Percentiles rank a stretch among this genome's conserved stretches.
Evolutionary conservation across 371 early-diverging fungal species (phyloP).

Genomic region (Mortierella sp.): DNA sequence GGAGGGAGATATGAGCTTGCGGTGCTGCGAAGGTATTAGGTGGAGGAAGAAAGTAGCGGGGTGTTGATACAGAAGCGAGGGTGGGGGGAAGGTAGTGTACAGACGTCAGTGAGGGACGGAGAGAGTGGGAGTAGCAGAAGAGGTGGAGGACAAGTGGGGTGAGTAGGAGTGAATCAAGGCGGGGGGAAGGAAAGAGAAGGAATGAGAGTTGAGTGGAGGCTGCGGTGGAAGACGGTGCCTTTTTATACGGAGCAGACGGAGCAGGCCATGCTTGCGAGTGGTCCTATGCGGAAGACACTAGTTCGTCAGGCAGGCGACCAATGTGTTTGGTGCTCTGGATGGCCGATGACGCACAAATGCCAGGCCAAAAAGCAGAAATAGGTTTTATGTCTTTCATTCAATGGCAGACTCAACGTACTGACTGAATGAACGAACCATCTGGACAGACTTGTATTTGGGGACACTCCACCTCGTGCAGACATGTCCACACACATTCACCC

Average conservation of each 20-base stretch:
- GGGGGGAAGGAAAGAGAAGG: background rate
- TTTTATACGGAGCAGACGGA: background rate
- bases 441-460: no score
- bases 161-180: background rate
- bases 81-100: background rate
- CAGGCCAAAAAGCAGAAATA: background rate
- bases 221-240: background rate
- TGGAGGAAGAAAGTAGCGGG: background rate
- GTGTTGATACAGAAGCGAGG: slow-evolving; percentile 1
- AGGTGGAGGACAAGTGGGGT: background rate
- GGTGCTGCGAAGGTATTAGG: no score
- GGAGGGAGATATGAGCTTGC: background rate
- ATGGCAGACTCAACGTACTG: no score
- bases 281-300: no score
- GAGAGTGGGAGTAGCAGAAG: slow-evolving; percentile 1
- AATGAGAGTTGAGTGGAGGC: background rate
- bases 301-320: slow-evolving; percentile 3
- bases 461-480: no score
- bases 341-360: background rate
- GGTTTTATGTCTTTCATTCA: background rate
- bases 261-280: background rate
- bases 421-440: no score
- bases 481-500: no score
- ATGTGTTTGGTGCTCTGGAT: background rate
- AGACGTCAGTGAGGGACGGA: background rate